Evolutionary conservation across 2,329 filamentous ascomycete genomes (phyloP).

Genomic region (Cadophora sp.): DNA sequence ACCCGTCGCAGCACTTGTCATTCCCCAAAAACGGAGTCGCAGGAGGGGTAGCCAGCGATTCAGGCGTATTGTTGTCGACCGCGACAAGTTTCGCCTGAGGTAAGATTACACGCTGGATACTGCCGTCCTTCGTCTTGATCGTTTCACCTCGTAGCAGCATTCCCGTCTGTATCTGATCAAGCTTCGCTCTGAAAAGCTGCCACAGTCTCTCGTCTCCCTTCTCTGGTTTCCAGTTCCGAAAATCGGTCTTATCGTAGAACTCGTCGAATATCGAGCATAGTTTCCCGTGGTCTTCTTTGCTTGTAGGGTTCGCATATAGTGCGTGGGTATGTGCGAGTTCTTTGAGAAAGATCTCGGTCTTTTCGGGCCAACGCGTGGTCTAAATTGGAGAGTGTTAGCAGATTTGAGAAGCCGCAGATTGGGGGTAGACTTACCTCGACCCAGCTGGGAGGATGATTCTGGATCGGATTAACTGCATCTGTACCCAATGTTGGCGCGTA

Average conservation of each 20-base stretch:
- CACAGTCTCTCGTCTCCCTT: conserved; percentile 6
- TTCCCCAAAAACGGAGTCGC: neutral
- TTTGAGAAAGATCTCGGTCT: neutral
- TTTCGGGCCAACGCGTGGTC: conserved; percentile 1
- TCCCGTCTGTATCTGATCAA: conserved; percentile 3
- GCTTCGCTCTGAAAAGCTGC: neutral
- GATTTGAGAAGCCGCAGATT: neutral
- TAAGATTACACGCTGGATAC: neutral
- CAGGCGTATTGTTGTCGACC: neutral
- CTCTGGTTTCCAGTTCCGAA: neutral
- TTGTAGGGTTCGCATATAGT: conserved; percentile 8
- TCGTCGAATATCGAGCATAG: conserved; percentile 9
- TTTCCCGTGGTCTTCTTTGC: neutral
- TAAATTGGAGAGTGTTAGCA: neutral
- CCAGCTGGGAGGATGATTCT: neutral
- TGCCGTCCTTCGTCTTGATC: neutral
- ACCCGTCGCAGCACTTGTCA: neutral
- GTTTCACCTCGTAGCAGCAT: conserved; percentile 5
- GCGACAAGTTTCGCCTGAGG: neutral
- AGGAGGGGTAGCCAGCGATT: conserved; percentile 8
- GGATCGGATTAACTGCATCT: neutral
- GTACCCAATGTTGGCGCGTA: neutral
- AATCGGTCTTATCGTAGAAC: conserved; percentile 5
- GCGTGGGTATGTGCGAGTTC: conserved; percentile 1
- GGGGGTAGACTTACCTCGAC: neutral